Conservation (phyloP, 495 filamentous ascomycete genomes). For the Xylaria telfairii region DNA sequence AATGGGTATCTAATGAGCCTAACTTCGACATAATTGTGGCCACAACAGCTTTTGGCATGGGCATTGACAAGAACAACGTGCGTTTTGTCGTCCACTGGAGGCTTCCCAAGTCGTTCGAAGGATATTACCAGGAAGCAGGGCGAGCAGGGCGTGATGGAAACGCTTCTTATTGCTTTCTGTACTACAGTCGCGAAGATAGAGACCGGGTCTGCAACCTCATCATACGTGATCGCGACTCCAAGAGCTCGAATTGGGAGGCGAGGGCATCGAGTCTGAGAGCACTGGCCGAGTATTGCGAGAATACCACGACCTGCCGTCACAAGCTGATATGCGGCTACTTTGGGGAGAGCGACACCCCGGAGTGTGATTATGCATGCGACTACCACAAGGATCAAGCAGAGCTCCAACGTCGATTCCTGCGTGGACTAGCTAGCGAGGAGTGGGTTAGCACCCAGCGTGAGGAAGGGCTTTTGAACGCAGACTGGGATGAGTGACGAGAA, state of each 20-base stretch:
- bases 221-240: conserved; percentile 44
- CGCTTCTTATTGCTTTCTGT: conserved; percentile 83
- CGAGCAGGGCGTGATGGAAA: conserved; percentile 90
- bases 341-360: conserved; percentile 66
- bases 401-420: conserved; percentile 67
- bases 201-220: conserved; percentile 71
- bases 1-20: conserved; percentile 76
- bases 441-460: conserved; percentile 76
- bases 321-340: conserved; percentile 80
- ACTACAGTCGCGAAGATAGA: conserved; percentile 84
- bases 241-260: conserved; percentile 43
- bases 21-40: conserved; percentile 92
- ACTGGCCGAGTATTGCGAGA: conserved; percentile 83
- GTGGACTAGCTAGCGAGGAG: conserved; percentile 71
- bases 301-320: conserved; percentile 74
- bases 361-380: conserved; percentile 88
- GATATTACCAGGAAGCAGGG: conserved; percentile 94
- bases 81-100: conserved; percentile 95
- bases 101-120: conserved; percentile 89
- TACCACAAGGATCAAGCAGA: conserved; percentile 76
- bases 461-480: conserved; percentile 57
- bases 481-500: conserved; percentile 45
- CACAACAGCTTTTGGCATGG: conserved; percentile 97
- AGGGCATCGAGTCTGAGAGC: conserved; percentile 57
- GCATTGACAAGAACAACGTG: conserved; percentile 93